Conservation (phyloP, 495 filamentous ascomycete genomes). For the Penicillium egyptiacum region DNA sequence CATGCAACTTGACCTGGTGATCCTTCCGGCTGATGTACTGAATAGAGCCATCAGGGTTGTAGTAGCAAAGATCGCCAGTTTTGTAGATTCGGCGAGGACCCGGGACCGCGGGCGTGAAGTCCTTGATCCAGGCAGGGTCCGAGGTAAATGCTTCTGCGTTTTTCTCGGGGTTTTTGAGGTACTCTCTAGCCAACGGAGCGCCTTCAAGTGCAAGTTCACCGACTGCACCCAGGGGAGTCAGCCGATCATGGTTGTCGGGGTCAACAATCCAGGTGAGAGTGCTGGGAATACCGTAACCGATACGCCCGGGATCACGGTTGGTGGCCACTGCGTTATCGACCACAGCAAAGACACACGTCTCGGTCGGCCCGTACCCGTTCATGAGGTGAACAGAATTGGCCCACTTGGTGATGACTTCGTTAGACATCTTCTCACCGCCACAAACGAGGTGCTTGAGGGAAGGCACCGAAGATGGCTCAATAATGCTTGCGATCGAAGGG, state of each 20-base stretch:
- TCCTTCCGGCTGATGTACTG: constrained; percentile 61
- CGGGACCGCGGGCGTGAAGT: constrained; percentile 22
- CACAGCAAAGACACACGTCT: constrained; percentile 45
- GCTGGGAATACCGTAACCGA: constrained; percentile 49
- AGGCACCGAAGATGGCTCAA: constrained; percentile 48
- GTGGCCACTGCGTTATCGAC: constrained; percentile 35
- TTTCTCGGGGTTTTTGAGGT: constrained; percentile 53
- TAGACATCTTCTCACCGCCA: constrained; percentile 50
- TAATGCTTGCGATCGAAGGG: constrained; percentile 51
- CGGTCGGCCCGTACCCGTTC: constrained; percentile 62
- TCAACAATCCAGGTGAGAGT: constrained; percentile 58
- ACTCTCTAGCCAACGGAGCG: constrained; percentile 50
- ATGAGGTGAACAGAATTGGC: constrained; percentile 47
- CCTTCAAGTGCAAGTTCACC: constrained; percentile 56
- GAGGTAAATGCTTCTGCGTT: constrained; percentile 50
- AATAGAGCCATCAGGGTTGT: constrained; percentile 54
- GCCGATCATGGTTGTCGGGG: constrained; percentile 43
- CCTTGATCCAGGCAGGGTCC: constrained; percentile 36
- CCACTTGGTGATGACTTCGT: constrained; percentile 56
- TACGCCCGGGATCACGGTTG: constrained; percentile 41
- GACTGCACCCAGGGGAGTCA: constrained; percentile 53
- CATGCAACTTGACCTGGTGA: constrained; percentile 66
- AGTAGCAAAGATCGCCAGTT: constrained; percentile 54
- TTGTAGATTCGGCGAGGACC: constrained; percentile 43
- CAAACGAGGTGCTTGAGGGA: constrained; percentile 44